Conservation (phyloP, 345 rosid genomes). For the Lepidium sativum region DNA sequence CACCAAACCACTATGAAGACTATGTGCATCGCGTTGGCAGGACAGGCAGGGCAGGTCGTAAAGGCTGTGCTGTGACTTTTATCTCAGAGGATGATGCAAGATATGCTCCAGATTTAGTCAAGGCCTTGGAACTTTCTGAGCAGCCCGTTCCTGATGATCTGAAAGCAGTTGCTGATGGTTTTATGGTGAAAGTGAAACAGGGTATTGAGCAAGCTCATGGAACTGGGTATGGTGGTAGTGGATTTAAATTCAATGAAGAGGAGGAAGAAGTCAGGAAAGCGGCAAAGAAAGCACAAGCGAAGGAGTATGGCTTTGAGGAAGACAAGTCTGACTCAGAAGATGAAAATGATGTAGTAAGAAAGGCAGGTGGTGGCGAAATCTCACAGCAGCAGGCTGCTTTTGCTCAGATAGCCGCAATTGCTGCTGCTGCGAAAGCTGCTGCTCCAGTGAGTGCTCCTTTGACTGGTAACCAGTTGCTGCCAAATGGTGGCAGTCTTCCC, state of each 20-base stretch:
- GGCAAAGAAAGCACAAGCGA: slow-evolving; percentile 81
- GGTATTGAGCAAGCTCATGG: slow-evolving; percentile 87
- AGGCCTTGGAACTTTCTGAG: slow-evolving; percentile 82
- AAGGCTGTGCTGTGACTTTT: slow-evolving; percentile 93
- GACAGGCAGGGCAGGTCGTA: slow-evolving; percentile 93
- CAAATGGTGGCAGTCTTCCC: too few relatives aligned
- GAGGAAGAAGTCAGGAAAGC: slow-evolving; percentile 78
- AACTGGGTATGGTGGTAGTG: slow-evolving; percentile 85
- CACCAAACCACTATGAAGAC: slow-evolving; percentile 92
- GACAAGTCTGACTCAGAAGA: too few relatives aligned
- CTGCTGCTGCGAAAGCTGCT: neutral
- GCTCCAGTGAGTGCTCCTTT: slow-evolving; percentile 28
- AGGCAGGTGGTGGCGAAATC: slow-evolving; percentile 57
- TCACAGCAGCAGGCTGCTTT: neutral
- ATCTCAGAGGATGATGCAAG: slow-evolving; percentile 83
- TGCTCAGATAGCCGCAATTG: too few relatives aligned
- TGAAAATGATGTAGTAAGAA: slow-evolving; percentile 28
- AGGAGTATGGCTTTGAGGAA: slow-evolving; percentile 80
- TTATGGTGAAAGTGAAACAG: slow-evolving; percentile 71
- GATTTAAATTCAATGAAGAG: slow-evolving; percentile 80
- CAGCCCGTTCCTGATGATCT: slow-evolving; percentile 90
- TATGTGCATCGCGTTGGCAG: slow-evolving; percentile 95
- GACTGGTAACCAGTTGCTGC: slow-evolving; percentile 28
- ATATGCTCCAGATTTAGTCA: slow-evolving; percentile 88
- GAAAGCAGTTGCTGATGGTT: slow-evolving; percentile 65